Evolutionary conservation across 768 basidiomycete genomes (phyloP).

Genomic region (Leccinum rimulosum): DNA sequence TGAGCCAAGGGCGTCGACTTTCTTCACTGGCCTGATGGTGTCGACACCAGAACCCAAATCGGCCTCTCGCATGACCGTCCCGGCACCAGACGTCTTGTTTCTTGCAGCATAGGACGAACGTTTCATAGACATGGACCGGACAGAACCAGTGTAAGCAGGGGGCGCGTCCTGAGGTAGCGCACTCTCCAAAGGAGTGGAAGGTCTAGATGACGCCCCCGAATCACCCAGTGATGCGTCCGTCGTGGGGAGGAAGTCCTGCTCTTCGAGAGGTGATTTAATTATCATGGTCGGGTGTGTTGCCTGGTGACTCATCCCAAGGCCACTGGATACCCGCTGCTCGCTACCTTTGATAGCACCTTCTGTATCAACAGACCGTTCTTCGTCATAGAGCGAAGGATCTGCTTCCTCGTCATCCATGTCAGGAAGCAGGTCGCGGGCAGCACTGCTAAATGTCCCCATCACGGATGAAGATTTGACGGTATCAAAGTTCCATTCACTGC

Average conservation of each 20-base stretch:
- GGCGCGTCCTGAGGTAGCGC: constrained; percentile 53
- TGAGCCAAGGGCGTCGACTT: constrained; percentile 78
- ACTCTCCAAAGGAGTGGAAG: constrained; percentile 34
- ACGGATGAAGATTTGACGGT: constrained; percentile 70
- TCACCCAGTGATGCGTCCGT: constrained; percentile 41
- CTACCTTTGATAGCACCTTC: constrained; percentile 64
- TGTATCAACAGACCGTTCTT: constrained; percentile 58
- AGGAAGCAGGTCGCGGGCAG: constrained; percentile 65
- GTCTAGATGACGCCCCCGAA: constrained; percentile 34
- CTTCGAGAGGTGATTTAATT: constrained; percentile 47
- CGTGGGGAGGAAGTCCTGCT: constrained; percentile 43
- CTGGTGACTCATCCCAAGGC: constrained; percentile 49
- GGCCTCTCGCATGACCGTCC: constrained; percentile 74
- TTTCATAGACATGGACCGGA: constrained; percentile 54
- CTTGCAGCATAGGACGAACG: constrained; percentile 82
- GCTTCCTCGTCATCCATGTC: constrained; percentile 57
- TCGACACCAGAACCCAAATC: constrained; percentile 87
- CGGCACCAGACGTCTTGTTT: constrained; percentile 54
- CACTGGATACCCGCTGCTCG: constrained; percentile 39
- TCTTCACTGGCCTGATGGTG: constrained; percentile 92
- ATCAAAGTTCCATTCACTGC: constrained; percentile 96
- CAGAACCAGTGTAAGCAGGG: constrained; percentile 71
- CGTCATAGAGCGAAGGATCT: constrained; percentile 37
- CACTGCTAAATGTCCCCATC: constrained; percentile 75
- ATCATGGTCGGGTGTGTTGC: constrained; percentile 72